phyloP scores from a whole-genome alignment of 305 asterid species.

The Vinca major region DNA sequence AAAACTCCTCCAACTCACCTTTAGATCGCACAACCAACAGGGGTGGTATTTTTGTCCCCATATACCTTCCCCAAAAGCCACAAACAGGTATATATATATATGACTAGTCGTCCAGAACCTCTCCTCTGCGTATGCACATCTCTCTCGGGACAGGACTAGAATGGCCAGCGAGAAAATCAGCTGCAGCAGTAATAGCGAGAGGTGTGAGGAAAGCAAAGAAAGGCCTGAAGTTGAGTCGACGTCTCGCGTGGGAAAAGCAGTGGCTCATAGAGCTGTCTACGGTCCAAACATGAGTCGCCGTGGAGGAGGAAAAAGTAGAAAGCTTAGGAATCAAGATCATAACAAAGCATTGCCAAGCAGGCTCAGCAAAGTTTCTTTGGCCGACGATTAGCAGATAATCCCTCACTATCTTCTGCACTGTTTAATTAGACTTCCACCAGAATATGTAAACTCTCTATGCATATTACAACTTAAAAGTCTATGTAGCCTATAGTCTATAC shows the following conservation, averaged over 20 bases:
- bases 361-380: slow-evolving; percentile 46
- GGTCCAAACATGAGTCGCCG: slow-evolving; percentile 26
- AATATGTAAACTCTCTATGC: too few species aligned
- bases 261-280: slow-evolving; percentile 41
- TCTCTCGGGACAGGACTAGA: neutral
- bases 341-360: slow-evolving; percentile 29
- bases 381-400: slow-evolving; percentile 18
- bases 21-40: slow-evolving; percentile 29
- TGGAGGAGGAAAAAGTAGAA: slow-evolving; percentile 24
- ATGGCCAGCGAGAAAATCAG: slow-evolving; percentile 34
- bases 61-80: neutral
- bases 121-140: slow-evolving; percentile 5
- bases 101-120: slow-evolving; percentile 4
- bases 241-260: slow-evolving; percentile 27
- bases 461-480: too few species aligned
- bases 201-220: slow-evolving; percentile 11
- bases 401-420: neutral
- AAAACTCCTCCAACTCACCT: slow-evolving; percentile 28
- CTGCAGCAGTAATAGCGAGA: slow-evolving; percentile 4
- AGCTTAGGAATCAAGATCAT: slow-evolving; percentile 22
- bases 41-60: slow-evolving; percentile 11
- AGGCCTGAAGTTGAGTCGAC: slow-evolving; percentile 13
- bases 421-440: too few species aligned
- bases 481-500: too few species aligned
- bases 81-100: slow-evolving; percentile 3